Conservation (phyloP, 2,329 filamentous ascomycete genomes). For the Ploettnerulaceae sp. region DNA sequence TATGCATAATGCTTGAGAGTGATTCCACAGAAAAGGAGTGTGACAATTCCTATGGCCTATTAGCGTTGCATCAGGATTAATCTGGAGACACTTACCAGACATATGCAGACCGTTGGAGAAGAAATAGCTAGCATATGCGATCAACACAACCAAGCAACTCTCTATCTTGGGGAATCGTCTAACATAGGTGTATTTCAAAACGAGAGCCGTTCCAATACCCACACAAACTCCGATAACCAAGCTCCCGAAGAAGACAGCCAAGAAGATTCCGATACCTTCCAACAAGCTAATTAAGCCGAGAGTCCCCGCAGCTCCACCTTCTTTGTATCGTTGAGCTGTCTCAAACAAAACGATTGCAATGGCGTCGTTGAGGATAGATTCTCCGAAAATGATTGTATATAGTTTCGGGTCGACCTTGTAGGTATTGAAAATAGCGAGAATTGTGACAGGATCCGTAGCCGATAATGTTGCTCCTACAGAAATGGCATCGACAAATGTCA, state of each 20-base stretch:
- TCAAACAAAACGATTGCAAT: constrained; percentile 98
- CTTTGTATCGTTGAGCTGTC: constrained; percentile 88
- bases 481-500: constrained; percentile 93
- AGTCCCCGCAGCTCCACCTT: constrained; percentile 61
- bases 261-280: constrained; percentile 88
- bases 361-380: constrained; percentile 96
- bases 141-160: constrained; percentile 87
- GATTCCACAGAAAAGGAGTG: constrained; percentile 94
- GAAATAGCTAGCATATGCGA: constrained; percentile 95
- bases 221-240: constrained; percentile 83
- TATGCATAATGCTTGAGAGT: constrained; percentile 98
- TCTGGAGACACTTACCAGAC: constrained; percentile 65
- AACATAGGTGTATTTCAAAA: constrained; percentile 92
- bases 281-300: constrained; percentile 79
- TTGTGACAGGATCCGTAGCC: constrained; percentile 94
- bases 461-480: constrained; percentile 94
- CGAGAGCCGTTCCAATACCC: constrained; percentile 79
- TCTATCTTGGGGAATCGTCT: constrained; percentile 93
- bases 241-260: constrained; percentile 93
- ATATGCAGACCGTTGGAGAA: constrained; percentile 94
- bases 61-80: constrained; percentile 6
- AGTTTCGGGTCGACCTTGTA: constrained; percentile 99
- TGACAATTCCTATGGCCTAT: constrained; percentile 60
- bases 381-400: constrained; percentile 97
- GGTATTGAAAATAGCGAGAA: constrained; percentile 96